phyloP scores from a whole-genome alignment of 805 yeast species.

The Metschnikowia lochheadii region DNA sequence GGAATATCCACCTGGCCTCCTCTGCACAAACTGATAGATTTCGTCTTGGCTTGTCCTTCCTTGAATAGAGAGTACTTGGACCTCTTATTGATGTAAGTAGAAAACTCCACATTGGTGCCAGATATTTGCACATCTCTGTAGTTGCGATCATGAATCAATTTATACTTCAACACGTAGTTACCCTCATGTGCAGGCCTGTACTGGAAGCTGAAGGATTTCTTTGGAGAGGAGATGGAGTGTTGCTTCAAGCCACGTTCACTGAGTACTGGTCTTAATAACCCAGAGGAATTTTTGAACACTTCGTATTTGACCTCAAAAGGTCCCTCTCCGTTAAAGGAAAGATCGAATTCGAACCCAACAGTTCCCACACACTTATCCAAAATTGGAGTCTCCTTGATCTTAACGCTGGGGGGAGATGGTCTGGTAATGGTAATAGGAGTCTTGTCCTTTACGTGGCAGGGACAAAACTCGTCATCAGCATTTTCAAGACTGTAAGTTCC shows the following conservation, averaged over 20 bases:
- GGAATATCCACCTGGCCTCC: slow-evolving; percentile 39
- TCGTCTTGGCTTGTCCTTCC: slow-evolving; percentile 10
- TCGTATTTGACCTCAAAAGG: slow-evolving; percentile 70
- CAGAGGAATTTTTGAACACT: slow-evolving; percentile 46
- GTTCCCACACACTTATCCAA: slow-evolving; percentile 90
- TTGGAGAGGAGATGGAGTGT: slow-evolving; percentile 19
- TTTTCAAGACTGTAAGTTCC: slow-evolving; percentile 61
- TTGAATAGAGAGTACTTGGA: slow-evolving; percentile 42
- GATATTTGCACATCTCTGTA: slow-evolving; percentile 23
- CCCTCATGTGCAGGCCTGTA: slow-evolving; percentile 84
- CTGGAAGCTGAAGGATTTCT: slow-evolving; percentile 35
- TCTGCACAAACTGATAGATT: slow-evolving; percentile 26
- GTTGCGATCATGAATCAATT: slow-evolving; percentile 53
- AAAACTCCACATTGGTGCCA: slow-evolving; percentile 45
- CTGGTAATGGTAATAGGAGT: slow-evolving; percentile 30
- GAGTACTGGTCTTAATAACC: slow-evolving; percentile 29
- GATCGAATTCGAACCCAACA: slow-evolving; percentile 68
- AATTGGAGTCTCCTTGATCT: slow-evolving; percentile 53
- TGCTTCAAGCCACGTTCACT: slow-evolving; percentile 26
- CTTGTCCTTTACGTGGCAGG: slow-evolving; percentile 34
- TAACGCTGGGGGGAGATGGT: slow-evolving; percentile 33
- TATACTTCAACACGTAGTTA: slow-evolving; percentile 68
- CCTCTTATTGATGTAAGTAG: slow-evolving; percentile 67
- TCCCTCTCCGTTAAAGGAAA: slow-evolving; percentile 68
- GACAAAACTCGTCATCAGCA: slow-evolving; percentile 60